These are phyloP conservation scores for Escovopsis sp. DNA, from an alignment of 2,329 filamentous ascomycete species.

Conservation along the genomic window DNA sequence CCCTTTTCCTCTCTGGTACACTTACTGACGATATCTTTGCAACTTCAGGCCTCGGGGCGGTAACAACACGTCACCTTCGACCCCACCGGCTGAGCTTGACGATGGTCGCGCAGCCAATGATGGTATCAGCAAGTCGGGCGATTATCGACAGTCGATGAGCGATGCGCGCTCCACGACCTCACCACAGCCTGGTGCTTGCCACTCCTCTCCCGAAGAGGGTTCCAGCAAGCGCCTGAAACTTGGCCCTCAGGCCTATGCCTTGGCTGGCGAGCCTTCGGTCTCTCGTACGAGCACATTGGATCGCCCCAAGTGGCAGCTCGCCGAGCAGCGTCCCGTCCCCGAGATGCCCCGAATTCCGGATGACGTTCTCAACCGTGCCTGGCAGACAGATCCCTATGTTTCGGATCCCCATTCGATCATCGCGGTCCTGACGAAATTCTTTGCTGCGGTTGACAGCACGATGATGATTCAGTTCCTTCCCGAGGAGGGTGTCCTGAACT, in stretches of 20 bases:
- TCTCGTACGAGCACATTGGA: slow-evolving; percentile 21
- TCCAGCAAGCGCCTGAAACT: slow-evolving; percentile 35
- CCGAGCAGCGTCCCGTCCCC: slow-evolving; percentile 21
- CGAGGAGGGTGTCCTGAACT: slow-evolving; percentile 24
- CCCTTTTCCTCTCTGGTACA: neutral
- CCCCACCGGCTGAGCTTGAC: slow-evolving; percentile 36
- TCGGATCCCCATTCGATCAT: slow-evolving; percentile 26
- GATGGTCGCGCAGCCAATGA: slow-evolving; percentile 23
- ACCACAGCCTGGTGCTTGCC: slow-evolving; percentile 23
- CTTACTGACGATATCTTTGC: slow-evolving; percentile 2
- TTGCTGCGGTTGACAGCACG: slow-evolving; percentile 26
- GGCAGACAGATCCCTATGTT: slow-evolving; percentile 35
- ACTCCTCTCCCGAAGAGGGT: slow-evolving; percentile 19
- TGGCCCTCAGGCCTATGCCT: slow-evolving; percentile 31
- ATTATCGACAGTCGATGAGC: slow-evolving; percentile 25
- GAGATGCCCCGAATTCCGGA: slow-evolving; percentile 35
- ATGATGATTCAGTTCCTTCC: slow-evolving; percentile 29
- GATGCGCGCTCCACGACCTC: slow-evolving; percentile 34
- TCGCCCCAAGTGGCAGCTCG: slow-evolving; percentile 19
- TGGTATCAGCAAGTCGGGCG: slow-evolving; percentile 17
- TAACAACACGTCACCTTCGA: slow-evolving; percentile 40
- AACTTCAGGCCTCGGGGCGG: slow-evolving; percentile 37
- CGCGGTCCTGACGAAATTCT: slow-evolving; percentile 26
- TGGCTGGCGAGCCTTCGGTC: slow-evolving; percentile 18
- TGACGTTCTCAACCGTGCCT: slow-evolving; percentile 32